A percentile compares a stretch with the other conserved stretches of the same genome.
Conservation (phyloP, 2,329 filamentous ascomycete species). For the Ophiocordyceps camponoti-saundersi region DNA sequence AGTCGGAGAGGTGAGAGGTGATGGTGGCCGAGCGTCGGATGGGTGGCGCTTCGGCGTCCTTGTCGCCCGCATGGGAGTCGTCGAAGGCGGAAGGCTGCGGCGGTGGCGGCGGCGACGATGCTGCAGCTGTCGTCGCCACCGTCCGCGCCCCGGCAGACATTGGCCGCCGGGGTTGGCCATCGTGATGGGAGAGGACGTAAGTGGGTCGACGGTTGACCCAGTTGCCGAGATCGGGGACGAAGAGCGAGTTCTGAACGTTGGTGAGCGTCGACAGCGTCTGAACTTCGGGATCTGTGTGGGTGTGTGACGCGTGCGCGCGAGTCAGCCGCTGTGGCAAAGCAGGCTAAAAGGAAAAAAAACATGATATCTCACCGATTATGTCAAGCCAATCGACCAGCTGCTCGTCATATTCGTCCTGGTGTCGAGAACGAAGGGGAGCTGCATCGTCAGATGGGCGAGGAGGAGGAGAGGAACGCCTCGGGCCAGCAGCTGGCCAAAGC, state of each 20-base stretch:
- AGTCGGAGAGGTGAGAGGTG: constrained; percentile 48
- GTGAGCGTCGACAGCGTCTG: constrained; percentile 69
- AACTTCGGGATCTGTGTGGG: constrained; percentile 55
- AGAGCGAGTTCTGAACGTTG: constrained; percentile 81
- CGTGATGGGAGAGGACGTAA: constrained; percentile 48
- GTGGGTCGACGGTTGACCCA: constrained; percentile 64
- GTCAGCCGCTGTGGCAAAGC: not conserved
- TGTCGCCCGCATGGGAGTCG: not conserved
- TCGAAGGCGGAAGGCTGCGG: too few species aligned
- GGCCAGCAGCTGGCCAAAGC: constrained; percentile 2
- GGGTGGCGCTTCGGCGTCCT: constrained; percentile 5
- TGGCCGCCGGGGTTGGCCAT: constrained; percentile 4
- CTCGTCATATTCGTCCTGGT: constrained; percentile 18
- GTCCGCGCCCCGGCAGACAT: constrained; percentile 5
- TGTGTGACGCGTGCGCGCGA: not conserved
- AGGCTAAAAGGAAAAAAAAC: too few species aligned
- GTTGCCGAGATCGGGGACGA: constrained; percentile 63
- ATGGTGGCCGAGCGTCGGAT: constrained; percentile 37
- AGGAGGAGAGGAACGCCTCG: not conserved
- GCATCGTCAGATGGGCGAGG: not conserved
- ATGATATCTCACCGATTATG: constrained; percentile 16
- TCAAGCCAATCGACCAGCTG: constrained; percentile 22
- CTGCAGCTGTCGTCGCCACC: constrained; percentile 1
- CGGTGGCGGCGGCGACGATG: not conserved
- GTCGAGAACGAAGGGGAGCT: constrained; percentile 1